These are phyloP conservation scores for Emericellopsis cladophorae DNA, from an alignment of 2,329 filamentous ascomycete genomes.

Conservation along the genomic window DNA sequence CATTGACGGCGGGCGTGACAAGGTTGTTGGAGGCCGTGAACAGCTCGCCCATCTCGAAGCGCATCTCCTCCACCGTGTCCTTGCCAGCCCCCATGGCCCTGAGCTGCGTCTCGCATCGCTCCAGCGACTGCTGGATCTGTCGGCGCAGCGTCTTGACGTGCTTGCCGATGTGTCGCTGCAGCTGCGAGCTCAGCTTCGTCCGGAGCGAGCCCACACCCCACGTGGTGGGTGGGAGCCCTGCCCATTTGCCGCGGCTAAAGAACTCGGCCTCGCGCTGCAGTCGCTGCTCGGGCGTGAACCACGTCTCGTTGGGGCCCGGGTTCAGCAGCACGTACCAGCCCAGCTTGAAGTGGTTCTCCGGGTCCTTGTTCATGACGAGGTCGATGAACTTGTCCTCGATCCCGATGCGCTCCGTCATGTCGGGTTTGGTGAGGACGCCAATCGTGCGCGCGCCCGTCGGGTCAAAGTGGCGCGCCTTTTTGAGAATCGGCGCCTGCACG, in stretches of 20 bases:
- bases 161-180: conserved; percentile 37
- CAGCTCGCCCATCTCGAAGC: conserved; percentile 38
- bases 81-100: conserved; percentile 36
- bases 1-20: conserved; percentile 39
- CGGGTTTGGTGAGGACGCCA: conserved; percentile 38
- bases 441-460: conserved; percentile 35
- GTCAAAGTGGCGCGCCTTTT: conserved; percentile 36
- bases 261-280: conserved; percentile 30
- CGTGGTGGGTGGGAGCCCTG: conserved; percentile 30
- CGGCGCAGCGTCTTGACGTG: conserved; percentile 36
- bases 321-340: conserved; percentile 40
- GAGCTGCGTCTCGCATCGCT: conserved; percentile 34
- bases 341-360: conserved; percentile 34
- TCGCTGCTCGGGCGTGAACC: conserved; percentile 28
- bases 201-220: conserved; percentile 32
- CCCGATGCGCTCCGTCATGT: conserved; percentile 38
- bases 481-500: conserved; percentile 36
- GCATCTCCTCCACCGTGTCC: conserved; percentile 40
- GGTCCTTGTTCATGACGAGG: conserved; percentile 36
- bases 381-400: conserved; percentile 41
- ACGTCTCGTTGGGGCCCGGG: conserved; percentile 31
- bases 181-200: conserved; percentile 34
- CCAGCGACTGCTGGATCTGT: conserved; percentile 36
- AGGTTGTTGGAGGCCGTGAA: conserved; percentile 39
- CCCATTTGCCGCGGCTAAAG: conserved; percentile 36